Evolutionary conservation across 257 asterid species (phyloP), one percentile per base, ranked within the genome.

Genomic region (Fraxinus excelsior): DNA sequence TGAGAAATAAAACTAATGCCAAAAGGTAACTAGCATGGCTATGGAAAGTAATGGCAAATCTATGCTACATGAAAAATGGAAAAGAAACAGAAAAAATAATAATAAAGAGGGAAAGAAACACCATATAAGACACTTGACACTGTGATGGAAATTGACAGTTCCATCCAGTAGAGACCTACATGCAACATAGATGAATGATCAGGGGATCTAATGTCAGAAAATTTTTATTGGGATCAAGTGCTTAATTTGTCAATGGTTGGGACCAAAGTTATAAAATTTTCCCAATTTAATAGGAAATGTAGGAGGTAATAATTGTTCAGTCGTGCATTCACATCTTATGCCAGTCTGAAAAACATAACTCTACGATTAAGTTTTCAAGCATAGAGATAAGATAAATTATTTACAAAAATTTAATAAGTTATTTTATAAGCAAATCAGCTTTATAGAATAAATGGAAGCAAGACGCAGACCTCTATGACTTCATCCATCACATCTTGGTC

Each of bases 401-500:
- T 56, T 56, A 19, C 6, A 21, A 12, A 12, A 56, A 56, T 56
- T 56, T 56, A 4, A 40, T 56, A n/a, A 6, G 26, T 56, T 56
- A 56, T 7, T 2, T 56, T 56, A n/a, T 28, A 56, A 56, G 11
- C 21, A 56, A 44, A 44, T 44, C 10, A 10, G 68, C 28, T 25
- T 19, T 62, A 2, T 4, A 79, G 74, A 73, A 81, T 58, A 58
- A 64, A 70, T 73, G 42, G 56, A 67, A 73, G 56, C 23, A 67
- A 82, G 71, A 70, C 28, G 29, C 70, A 74, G 34, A 93, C 99
- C 96, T 87, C 97, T 80, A 96, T 90, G 70, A 96, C 98, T 91
- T 96, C 99, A 85, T 93, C 99, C 90, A 96, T 86, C 80, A 93
- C 85, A 72, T 85, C 92, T 86, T 82, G 96, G 85, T 96, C 98